Conservation (phyloP, 345 rosid species). For the Punica granatum region DNA sequence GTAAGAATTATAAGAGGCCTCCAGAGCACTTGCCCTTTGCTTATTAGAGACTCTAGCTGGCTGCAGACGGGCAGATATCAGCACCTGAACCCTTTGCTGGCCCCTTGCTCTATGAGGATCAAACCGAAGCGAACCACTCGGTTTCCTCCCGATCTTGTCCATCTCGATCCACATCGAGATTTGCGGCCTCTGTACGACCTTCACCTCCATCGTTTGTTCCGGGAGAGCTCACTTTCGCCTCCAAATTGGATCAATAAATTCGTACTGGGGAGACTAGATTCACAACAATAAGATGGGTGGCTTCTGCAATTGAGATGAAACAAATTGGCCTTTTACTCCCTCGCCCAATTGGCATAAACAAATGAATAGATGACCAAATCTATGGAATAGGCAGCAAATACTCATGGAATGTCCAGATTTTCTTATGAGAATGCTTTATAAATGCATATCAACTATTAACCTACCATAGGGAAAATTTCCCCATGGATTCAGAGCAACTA, state of each 20-base stretch:
- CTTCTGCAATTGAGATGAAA: not conserved
- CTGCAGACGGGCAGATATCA: conserved; percentile 34
- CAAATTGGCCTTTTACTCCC: not conserved
- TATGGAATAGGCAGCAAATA: not conserved
- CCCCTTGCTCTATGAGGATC: conserved; percentile 22
- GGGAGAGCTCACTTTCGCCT: not conserved
- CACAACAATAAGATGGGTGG: not conserved
- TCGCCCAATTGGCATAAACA: not conserved
- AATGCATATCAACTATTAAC: not conserved
- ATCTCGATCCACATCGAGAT: conserved; percentile 34
- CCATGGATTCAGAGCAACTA: not conserved
- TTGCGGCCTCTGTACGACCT: conserved; percentile 35
- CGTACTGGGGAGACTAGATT: not conserved
- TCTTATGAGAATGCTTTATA: not conserved
- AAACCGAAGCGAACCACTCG: conserved; percentile 21
- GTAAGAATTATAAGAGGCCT: conserved; percentile 37
- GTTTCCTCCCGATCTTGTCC: conserved; percentile 21
- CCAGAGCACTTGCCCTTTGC: conserved; percentile 19
- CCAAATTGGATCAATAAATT: not conserved
- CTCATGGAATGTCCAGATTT: not conserved
- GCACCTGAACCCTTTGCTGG: conserved; percentile 25
- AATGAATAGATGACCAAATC: not conserved
- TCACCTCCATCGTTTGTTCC: conserved; percentile 46
- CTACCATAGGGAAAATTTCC: not conserved
- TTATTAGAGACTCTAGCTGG: conserved; percentile 18